Conservation (phyloP, 2,329 filamentous ascomycete species). For the Xylaria sp. region DNA sequence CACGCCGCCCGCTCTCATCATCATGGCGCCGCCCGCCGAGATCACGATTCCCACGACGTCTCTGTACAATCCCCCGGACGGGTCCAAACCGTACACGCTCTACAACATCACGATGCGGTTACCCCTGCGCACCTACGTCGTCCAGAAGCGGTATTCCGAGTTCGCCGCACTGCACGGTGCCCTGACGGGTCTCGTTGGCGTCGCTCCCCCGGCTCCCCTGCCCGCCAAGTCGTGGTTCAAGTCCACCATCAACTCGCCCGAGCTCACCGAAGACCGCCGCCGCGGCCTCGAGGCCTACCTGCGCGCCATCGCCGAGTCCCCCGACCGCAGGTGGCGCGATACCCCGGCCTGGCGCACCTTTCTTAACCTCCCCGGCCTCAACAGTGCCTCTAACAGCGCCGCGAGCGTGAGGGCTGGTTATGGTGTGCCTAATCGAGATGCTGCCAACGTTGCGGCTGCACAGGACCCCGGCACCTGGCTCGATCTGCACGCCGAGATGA, state of each 20-base stretch:
- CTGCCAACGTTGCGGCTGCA: constrained; percentile 56
- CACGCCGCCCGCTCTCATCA: neutral
- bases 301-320: constrained; percentile 74
- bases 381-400: constrained; percentile 60
- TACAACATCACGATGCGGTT: constrained; percentile 84
- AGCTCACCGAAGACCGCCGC: constrained; percentile 78
- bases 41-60: constrained; percentile 76
- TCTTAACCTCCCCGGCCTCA: constrained; percentile 71
- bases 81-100: constrained; percentile 76
- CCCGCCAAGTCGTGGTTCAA: constrained; percentile 83
- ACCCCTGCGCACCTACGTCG: constrained; percentile 78
- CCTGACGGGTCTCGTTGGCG: constrained; percentile 69
- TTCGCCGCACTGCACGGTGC: constrained; percentile 74
- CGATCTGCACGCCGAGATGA: constrained; percentile 79
- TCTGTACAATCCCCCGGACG: constrained; percentile 59
- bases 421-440: constrained; percentile 48
- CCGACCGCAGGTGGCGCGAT: constrained; percentile 81
- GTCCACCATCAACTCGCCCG: constrained; percentile 74
- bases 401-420: constrained; percentile 59
- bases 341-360: constrained; percentile 79
- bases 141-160: constrained; percentile 86
- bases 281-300: constrained; percentile 76
- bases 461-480: constrained; percentile 78
- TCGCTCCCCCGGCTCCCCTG: constrained; percentile 73
- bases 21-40: constrained; percentile 73